Base-by-base conservation (phyloP, 1,139 yeast species). In the Schwanniomyces etchellsii region DNA sequence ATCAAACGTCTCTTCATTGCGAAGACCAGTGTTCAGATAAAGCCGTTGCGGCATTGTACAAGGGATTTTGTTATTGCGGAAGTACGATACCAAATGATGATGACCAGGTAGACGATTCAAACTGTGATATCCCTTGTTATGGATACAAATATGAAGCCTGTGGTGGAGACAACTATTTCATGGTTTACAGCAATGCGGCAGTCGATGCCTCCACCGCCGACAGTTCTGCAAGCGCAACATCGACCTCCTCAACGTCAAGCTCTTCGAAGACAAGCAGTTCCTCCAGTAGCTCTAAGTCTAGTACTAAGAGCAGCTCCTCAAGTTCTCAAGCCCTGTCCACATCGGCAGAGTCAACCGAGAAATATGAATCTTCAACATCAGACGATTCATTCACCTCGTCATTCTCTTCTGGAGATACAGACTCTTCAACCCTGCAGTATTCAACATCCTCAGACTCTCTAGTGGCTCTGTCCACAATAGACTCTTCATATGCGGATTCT, bases 11-110 rank as follows among this genome's bases (percentile, higher is more conserved):
- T 17, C 64, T 69, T 3, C 60, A 72, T 47, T 77, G 84, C 54
- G 55, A 65, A 41, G 40, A 38, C 2, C 50, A 52, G 35, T 77
- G 84, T 47, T 23, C 48, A 2, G 75, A 68, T 3, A 49, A 50
- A 29, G 56, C 58, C 18, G 64, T 79, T 14, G 88, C 82, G 1
- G 52, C 77, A 23, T 49, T 63, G 6, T 47, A 62, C 34, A 85
- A 86, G 2, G 52, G 63, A 17, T 50, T 61, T 14, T 81, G 89
- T 47, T 79, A 69, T 47, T 81, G 89, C 54, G 86, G 84, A 20
- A 54, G 65, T 38, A 39, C 59, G 0, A 52, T 54, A 13, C 75
- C 78, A 10, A 40, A 45, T 13, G 28, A 54, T 10, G 43, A 52
- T 10, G 55, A 53, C 24, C 47, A 56, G 33, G 63, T 57, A 2